Evolutionary conservation across 192 early-diverging fungal species (phyloP).

Genomic region (Piromyces finnis): DNA sequence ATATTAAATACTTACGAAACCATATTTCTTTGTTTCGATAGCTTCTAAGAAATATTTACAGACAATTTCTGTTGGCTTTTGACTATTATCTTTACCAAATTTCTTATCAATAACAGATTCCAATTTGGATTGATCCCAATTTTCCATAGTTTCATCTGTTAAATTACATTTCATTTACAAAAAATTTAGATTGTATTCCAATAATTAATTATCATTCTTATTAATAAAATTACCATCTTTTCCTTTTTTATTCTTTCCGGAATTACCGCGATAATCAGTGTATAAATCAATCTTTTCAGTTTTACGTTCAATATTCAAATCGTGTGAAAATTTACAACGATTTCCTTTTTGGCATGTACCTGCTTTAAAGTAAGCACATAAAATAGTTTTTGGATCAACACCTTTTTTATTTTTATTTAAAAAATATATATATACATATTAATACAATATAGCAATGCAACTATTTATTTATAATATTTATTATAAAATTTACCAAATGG

Average conservation of each 20-base stretch:
- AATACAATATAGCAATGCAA: too few relatives aligned
- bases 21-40: constrained; percentile 86
- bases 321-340: constrained; percentile 97
- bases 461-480: too few relatives aligned
- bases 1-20: constrained; percentile 6
- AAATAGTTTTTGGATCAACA: constrained; percentile 83
- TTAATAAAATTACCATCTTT: not conserved
- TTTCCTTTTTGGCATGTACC: constrained; percentile 78
- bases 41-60: constrained; percentile 98
- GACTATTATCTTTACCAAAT: constrained; percentile 48
- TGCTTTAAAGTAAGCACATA: constrained; percentile 83
- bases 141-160: constrained; percentile 76
- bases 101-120: constrained; percentile 74
- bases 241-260: constrained; percentile 16
- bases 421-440: too few relatives aligned
- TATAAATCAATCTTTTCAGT: constrained; percentile 83
- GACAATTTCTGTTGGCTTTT: constrained; percentile 88
- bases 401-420: constrained; percentile 15
- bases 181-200: too few relatives aligned
- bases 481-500: constrained; percentile 52
- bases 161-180: constrained; percentile 1
- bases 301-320: constrained; percentile 77
- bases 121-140: constrained; percentile 82
- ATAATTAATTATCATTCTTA: too few relatives aligned
- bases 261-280: constrained; percentile 36